Evolutionary conservation across 2,329 filamentous ascomycete species (phyloP), one percentile per base, ranked within the genome.

Genomic region (Pleomassaria siparia): DNA sequence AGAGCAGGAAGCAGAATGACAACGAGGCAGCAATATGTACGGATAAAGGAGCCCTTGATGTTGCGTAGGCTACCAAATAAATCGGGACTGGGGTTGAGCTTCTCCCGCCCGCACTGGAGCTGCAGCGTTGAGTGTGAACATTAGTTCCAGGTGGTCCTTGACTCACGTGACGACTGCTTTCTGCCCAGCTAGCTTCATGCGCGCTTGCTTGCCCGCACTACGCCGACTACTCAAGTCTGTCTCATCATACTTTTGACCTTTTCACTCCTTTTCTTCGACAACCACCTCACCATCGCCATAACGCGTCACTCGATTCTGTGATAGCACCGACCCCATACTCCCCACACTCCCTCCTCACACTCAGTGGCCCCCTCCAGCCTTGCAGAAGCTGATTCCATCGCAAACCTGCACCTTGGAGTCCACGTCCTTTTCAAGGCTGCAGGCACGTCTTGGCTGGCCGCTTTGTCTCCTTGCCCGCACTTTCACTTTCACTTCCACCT

Each of bases 61-160:
- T 37, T 21, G 35, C n/a, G 9, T 22, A 3, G 10, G 24, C 7
- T 10, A 20, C 35, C 32, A 37, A n/a, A 22, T 22, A n/a, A n/a
- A 22, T 21, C 20, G 18, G 35, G 9, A 7, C 35, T 22, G 35
- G 18, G 18, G 21, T 37, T 20, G n/a, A 22, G 35, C 35, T 37
- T n/a, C 35, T 37, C 35, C 35, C 35, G 18, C 35, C 18, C 35
- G 35, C 35, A 37, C 35, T 37, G n/a, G n/a, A n/a, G n/a, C 29
- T 9, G 29, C 12, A 30, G 35, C 35, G 11, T 24, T 15, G 20
- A 37, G 20, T 18, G 35, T 22, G 10, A 24, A 37, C n/a, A n/a
- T n/a, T n/a, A n/a, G 20, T 21, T 37, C 16, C 15, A 35, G 32
- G 32, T 35, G 32, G 32, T 37, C 35, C 18, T 37, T 24, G 35